Base-by-base conservation (phyloP, 2,329 filamentous ascomycete genomes). In the Talaromyces funiculosus region DNA sequence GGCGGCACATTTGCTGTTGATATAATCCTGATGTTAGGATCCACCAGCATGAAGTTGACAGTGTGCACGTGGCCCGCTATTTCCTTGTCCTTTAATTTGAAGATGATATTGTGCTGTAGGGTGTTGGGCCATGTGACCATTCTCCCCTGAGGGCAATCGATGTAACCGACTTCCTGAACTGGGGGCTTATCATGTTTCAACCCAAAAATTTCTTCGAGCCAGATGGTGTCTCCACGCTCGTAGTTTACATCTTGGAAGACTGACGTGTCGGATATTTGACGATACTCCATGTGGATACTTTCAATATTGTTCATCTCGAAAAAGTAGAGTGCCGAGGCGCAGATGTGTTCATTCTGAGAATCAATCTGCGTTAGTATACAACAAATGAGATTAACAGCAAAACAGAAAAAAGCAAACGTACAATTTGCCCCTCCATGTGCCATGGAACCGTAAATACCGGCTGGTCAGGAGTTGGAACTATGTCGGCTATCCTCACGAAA, bases 241-340 rank as follows among this genome's bases (percentile, higher is more conserved):
- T 73, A 72, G 0, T 65, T 62, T 37, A 75, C 62, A n/a, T 63
- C 73, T 56, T 58, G 73, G 70, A 55, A 63, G 16, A 47, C 76
- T 66, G 61, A 62, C 2, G n/a, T 53, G 26, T 71, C 67, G 20
- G 76, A 67, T 0, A 66, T 61, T 16, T 80, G 81, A 8, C 78
- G 80, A 67, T 88, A 86, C 3, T 73, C 71, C 4, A 88, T 75
- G 4, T 66, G 67, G 51, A 77, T 78, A 1, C 81, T 75, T 0
- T 81, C 81, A 55, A 88, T 81, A 68, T 90, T 90, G 0, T 85
- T 79, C 49, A 69, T 74, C 62, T 86, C 82, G 64, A 84, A 84
- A 69, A 86, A 86, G 71, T 85, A 86, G 18, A 89, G 73, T 0
- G 85, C 82, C 0, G 84, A 85, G 0, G 84, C 84, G 64, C 80